These are phyloP conservation scores for Dactylonectria macrodidyma DNA, from an alignment of 2,329 filamentous ascomycete species.

Conservation along the genomic window DNA sequence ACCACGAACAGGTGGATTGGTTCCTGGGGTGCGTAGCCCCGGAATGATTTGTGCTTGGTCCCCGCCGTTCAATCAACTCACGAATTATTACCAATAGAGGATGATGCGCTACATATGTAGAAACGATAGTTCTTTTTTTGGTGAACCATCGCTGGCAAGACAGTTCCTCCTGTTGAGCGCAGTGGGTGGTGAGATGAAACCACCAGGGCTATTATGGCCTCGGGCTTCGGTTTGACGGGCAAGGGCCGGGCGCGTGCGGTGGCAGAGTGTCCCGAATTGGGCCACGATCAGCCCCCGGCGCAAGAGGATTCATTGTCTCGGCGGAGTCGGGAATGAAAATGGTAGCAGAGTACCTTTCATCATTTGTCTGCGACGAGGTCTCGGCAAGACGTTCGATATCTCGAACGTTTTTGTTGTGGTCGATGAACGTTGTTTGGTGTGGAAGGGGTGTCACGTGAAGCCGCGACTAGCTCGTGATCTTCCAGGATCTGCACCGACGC, in stretches of 20 bases:
- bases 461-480: constrained; percentile 32
- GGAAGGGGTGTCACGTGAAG: constrained; percentile 39
- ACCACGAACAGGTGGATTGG: constrained; percentile 29
- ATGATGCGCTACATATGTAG: background rate
- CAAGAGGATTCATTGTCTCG: constrained; percentile 32
- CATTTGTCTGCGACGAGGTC: constrained; percentile 34
- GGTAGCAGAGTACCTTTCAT: constrained; percentile 1
- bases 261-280: constrained; percentile 7
- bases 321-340: constrained; percentile 18
- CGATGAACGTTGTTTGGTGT: constrained; percentile 27
- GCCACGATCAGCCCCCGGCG: constrained; percentile 16
- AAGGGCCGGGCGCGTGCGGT: constrained; percentile 21
- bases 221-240: constrained; percentile 25
- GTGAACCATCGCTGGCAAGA: constrained; percentile 4
- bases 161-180: constrained; percentile 9
- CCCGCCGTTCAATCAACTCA: background rate
- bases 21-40: constrained; percentile 11
- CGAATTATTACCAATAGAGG: background rate
- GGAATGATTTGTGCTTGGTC: background rate
- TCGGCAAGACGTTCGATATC: constrained; percentile 21
- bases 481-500: constrained; percentile 22
- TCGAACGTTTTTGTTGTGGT: background rate
- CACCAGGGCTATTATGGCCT: constrained; percentile 32
- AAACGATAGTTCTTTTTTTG: background rate
- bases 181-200: constrained; percentile 32